Evolutionary conservation across 176 grass and related monocot genomes (phyloP).

Genomic region (Bromus sterilis): DNA sequence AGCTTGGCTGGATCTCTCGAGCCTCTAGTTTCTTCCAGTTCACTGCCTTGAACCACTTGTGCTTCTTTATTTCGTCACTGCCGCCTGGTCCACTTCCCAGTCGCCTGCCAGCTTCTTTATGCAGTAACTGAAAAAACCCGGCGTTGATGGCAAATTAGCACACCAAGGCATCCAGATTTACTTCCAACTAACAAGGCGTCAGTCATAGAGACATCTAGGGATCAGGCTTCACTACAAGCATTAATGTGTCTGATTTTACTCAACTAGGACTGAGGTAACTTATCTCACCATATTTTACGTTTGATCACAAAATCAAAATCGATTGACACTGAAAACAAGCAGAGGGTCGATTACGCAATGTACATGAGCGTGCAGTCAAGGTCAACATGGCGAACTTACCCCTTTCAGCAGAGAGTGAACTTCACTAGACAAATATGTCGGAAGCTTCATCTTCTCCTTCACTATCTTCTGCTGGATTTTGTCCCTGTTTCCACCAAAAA

Average conservation of each 20-base stretch:
- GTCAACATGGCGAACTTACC: conserved; percentile 46
- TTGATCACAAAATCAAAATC: not conserved
- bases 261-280: not conserved
- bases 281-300: not conserved
- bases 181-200: not conserved
- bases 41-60: conserved; percentile 93
- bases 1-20: conserved; percentile 83
- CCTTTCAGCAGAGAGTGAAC: conserved; percentile 94
- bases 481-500: conserved; percentile 70
- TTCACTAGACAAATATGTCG: conserved; percentile 64
- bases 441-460: conserved; percentile 92
- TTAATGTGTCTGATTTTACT: not conserved
- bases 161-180: not conserved
- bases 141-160: not conserved
- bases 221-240: not conserved
- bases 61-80: conserved; percentile 80
- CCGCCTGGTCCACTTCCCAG: conserved; percentile 55
- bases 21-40: conserved; percentile 86
- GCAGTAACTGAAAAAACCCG: conserved; percentile 46
- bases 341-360: not conserved
- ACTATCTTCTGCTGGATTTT: conserved; percentile 95
- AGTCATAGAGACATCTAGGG: not conserved
- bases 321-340: not conserved
- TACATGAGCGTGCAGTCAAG: not conserved
- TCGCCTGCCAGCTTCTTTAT: conserved; percentile 77